Evolutionary conservation across 1,139 yeast genomes (phyloP), one percentile per base, ranked within the genome.

Genomic region (Yamadazyma pseudoaaseri): DNA sequence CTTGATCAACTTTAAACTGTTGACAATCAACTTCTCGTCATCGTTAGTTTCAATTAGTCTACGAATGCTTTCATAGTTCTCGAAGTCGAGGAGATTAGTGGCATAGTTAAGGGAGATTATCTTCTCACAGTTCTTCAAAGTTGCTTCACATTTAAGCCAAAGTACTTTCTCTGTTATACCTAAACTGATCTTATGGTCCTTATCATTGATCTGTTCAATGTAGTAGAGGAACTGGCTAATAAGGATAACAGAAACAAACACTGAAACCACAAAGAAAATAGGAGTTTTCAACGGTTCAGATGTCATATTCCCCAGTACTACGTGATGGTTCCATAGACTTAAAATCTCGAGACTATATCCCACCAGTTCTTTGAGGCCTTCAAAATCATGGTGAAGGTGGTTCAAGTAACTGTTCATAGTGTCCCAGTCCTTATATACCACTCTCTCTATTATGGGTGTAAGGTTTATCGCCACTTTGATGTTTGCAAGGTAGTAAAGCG

Each of bases 261-360:
- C 68, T 51, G 86, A 79, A 1, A 86, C 79, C 27, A 81, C 73
- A 48, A 83, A 81, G 52, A 81, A 81, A 12, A 82, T 83, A 3
- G 92, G 92, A 0, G 90, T 81, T 45, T 86, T 66, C 33, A 81
- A 70, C 0, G 85, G 73, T 0, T 83, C 77, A 48, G 76, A 74
- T 39, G 76, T 79, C 2, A 82, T 77, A 52, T 81, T 82, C 37
- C 75, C 73, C 17, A 72, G 72, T 31, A 77, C 74, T 18, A 81
- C 79, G 32, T 81, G 78, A 42, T 79, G 82, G 30, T 76, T 73
- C 92, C 92, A 83, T 30, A 82, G 61, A 37, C 77, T 74, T 37
- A 83, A 62, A 17, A 81, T 74, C 39, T 76, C 81, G 27, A 80
- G 55, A 3, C 83, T 73, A 43, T 76, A 71, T 22, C 64, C 66